Percentiles rank a stretch among this genome's conserved stretches.
Evolutionary conservation across 257 asterid species (phyloP).

Genomic region (Scutellaria baicalensis): DNA sequence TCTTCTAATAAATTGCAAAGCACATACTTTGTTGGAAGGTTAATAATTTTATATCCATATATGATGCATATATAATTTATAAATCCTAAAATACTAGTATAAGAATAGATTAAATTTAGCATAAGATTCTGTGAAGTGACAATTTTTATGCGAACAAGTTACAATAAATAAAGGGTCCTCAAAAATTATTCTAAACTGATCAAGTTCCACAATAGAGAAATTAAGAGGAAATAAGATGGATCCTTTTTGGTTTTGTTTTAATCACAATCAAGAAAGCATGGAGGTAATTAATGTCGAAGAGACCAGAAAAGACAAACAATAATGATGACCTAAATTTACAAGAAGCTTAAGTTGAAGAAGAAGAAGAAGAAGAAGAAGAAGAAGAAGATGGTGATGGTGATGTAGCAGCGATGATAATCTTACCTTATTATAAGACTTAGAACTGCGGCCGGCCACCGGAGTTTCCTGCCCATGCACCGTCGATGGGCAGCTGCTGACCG

Average conservation of each 20-base stretch:
- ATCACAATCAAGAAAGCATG: constrained; percentile 17
- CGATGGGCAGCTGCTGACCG: constrained; percentile 46
- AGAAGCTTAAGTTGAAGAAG: constrained; percentile 12
- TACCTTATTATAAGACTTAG: constrained; percentile 23
- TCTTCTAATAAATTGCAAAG: neutral
- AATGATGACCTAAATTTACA: constrained; percentile 32
- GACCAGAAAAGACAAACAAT: constrained; percentile 6
- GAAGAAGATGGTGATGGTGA: constrained; percentile 6
- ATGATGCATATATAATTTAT: neutral
- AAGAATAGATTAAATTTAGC: constrained; percentile 12
- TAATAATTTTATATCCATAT: neutral
- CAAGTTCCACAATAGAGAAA: constrained; percentile 9
- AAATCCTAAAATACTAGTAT: neutral
- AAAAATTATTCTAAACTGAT: constrained; percentile 21
- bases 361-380: neutral
- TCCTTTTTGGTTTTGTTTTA: neutral
- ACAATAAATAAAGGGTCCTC: constrained; percentile 23
- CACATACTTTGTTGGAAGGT: constrained; percentile 9
- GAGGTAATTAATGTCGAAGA: neutral
- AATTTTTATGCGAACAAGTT: constrained; percentile 24
- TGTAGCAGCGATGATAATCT: constrained; percentile 9
- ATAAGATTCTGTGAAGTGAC: constrained; percentile 24
- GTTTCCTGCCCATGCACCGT: constrained; percentile 66
- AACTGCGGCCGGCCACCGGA: constrained; percentile 41
- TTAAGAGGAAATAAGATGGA: neutral